Percentiles rank a stretch among this genome's conserved stretches.
Conservation (phyloP, 2,329 filamentous ascomycete species). For the Sarocladium brachiariae region DNA sequence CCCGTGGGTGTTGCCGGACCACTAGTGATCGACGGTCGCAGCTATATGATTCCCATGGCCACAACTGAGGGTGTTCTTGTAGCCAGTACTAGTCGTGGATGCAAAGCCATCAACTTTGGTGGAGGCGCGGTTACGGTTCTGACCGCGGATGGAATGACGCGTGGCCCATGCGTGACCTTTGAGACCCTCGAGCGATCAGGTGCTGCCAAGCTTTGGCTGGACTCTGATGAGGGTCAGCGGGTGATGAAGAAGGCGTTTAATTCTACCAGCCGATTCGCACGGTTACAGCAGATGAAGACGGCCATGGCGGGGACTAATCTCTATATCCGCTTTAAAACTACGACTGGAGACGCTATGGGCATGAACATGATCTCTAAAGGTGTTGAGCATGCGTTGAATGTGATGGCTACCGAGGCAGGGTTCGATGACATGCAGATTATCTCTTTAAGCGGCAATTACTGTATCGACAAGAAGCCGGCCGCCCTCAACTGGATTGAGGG, state of each 20-base stretch:
- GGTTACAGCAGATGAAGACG: constrained; percentile 84
- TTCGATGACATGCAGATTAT: constrained; percentile 96
- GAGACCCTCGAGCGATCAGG: constrained; percentile 84
- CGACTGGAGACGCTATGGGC: constrained; percentile 97
- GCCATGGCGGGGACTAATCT: constrained; percentile 90
- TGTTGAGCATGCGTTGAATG: constrained; percentile 82
- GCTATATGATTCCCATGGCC: constrained; percentile 97
- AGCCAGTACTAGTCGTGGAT: constrained; percentile 85
- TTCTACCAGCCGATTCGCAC: constrained; percentile 90
- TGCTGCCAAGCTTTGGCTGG: constrained; percentile 91
- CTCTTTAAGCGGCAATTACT: constrained; percentile 94
- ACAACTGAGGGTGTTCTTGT: constrained; percentile 97
- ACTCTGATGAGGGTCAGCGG: constrained; percentile 77
- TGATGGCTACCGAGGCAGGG: constrained; percentile 81
- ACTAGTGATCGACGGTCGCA: constrained; percentile 86
- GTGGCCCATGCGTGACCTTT: constrained; percentile 88
- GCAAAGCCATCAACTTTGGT: constrained; percentile 95
- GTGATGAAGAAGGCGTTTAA: constrained; percentile 92
- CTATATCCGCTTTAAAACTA: constrained; percentile 97
- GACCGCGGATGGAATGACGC: constrained; percentile 96
- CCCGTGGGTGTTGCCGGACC: constrained; percentile 93
- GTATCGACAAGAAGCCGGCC: constrained; percentile 95
- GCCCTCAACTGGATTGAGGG: constrained; percentile 99
- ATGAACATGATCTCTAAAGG: constrained; percentile 99
- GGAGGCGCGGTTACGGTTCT: constrained; percentile 88